A percentile compares a stretch with the other conserved stretches of the same genome.
These are phyloP conservation scores for Rhododendron ferrugineum DNA, from an alignment of 148 eudicot species.

Conservation along the genomic window DNA sequence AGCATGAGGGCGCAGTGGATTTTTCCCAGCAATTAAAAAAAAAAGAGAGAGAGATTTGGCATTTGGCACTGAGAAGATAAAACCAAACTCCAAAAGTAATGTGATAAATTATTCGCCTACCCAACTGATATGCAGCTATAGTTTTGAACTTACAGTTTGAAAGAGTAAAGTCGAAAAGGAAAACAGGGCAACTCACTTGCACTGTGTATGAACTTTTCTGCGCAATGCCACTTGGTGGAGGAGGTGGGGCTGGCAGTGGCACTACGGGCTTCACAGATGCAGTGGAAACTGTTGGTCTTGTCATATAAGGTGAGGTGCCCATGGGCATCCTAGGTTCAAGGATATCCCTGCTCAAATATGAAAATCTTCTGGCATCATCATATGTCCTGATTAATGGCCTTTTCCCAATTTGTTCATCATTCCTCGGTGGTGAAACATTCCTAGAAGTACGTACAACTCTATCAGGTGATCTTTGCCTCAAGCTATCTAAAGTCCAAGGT, in stretches of 20 bases:
- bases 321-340: slow-evolving; percentile 47
- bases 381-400: slow-evolving; percentile 46
- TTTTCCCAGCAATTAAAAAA: background rate
- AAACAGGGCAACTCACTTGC: slow-evolving; percentile 22
- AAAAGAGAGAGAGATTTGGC: background rate
- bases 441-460: slow-evolving; percentile 32
- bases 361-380: slow-evolving; percentile 47
- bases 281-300: slow-evolving; percentile 39
- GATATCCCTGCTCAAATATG: slow-evolving; percentile 35
- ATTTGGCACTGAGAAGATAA: background rate
- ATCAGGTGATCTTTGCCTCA: slow-evolving; percentile 56
- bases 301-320: slow-evolving; percentile 35
- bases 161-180: background rate
- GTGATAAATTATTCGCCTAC: background rate
- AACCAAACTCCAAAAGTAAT: background rate
- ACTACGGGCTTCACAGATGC: slow-evolving; percentile 36
- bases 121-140: background rate
- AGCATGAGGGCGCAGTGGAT: background rate
- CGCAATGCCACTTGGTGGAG: slow-evolving; percentile 30
- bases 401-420: slow-evolving; percentile 43
- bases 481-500: slow-evolving; percentile 51
- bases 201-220: slow-evolving; percentile 53
- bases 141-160: background rate
- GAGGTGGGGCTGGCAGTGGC: slow-evolving; percentile 31
- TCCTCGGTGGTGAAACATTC: slow-evolving; percentile 44